These are phyloP conservation scores for Diaporthe australafricana DNA, from an alignment of 2,329 filamentous ascomycete genomes.

Conservation along the genomic window DNA sequence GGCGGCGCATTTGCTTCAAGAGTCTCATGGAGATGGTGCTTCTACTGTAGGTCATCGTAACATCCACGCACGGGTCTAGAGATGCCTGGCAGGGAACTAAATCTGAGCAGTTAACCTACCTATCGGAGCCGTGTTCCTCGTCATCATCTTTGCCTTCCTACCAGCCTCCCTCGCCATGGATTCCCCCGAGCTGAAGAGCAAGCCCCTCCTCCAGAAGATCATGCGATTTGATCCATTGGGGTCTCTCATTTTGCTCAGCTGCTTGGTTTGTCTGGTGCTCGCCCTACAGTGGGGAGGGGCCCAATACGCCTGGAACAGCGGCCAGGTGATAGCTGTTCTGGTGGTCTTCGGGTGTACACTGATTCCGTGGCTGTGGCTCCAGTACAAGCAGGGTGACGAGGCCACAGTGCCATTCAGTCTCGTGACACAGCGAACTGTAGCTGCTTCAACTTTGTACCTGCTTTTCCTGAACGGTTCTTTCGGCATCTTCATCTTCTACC, in stretches of 20 bases:
- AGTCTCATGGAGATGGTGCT: conserved; percentile 9
- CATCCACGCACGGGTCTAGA: not conserved
- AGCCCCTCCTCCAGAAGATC: not conserved
- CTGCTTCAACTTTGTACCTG: not conserved
- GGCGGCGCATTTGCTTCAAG: not conserved
- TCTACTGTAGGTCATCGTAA: not conserved
- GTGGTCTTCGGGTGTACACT: not conserved
- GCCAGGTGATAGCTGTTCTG: not conserved
- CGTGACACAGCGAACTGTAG: conserved; percentile 1
- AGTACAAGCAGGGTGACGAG: not conserved
- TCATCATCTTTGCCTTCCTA: not conserved
- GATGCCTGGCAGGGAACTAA: not conserved
- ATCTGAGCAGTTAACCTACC: not conserved
- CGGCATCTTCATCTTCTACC: conserved; percentile 4
- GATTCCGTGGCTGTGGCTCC: not conserved
- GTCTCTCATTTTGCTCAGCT: not conserved
- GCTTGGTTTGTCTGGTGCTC: not conserved
- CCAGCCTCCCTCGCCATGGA: not conserved
- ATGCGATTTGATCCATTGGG: not conserved
- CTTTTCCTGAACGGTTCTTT: conserved; percentile 1
- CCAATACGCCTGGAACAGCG: not conserved
- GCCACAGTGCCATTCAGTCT: conserved; percentile 14
- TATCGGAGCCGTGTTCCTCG: not conserved
- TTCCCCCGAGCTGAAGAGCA: not conserved
- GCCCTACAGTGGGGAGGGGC: not conserved